phyloP scores from a whole-genome alignment of 352 stramenopile genomes.

The Pythium guiyangense region DNA sequence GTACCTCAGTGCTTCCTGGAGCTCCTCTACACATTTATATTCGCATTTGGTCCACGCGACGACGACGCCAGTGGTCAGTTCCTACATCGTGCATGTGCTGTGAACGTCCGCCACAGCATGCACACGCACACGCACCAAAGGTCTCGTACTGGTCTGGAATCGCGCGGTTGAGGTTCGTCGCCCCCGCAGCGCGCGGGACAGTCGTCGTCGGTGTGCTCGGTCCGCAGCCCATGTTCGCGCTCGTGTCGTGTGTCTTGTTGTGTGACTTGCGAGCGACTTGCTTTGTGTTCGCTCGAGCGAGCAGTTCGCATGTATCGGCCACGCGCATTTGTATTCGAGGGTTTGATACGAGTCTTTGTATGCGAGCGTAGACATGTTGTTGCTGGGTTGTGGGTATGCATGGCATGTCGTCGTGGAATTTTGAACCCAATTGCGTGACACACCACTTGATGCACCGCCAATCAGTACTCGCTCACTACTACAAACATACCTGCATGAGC shows the following conservation, averaged over 20 bases:
- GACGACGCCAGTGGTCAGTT: slow-evolving; percentile 5
- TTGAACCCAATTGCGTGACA: not conserved
- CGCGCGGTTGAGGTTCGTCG: slow-evolving; percentile 25
- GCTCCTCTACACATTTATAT: slow-evolving; percentile 30
- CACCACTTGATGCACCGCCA: no score
- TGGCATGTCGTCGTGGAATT: no score
- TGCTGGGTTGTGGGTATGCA: not conserved
- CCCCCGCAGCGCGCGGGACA: not conserved
- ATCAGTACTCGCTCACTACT: no score
- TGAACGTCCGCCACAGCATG: not conserved
- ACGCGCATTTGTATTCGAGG: no score
- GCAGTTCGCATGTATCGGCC: not conserved
- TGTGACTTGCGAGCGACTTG: not conserved
- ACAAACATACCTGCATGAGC: no score
- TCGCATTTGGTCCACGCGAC: slow-evolving; percentile 6
- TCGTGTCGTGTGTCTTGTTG: not conserved
- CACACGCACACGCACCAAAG: slow-evolving; percentile 33
- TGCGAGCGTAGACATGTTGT: not conserved
- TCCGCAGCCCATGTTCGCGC: slow-evolving; percentile 28
- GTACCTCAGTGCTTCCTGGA: slow-evolving; percentile 57
- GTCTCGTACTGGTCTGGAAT: slow-evolving; percentile 62
- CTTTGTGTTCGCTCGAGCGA: not conserved
- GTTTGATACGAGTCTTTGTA: not conserved
- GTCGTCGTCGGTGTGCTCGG: slow-evolving; percentile 8
- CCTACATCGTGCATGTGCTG: no score